Evolutionary conservation across 2,329 filamentous ascomycete species (phyloP).

Genomic region (Zelopaecilomyces penicillatus): DNA sequence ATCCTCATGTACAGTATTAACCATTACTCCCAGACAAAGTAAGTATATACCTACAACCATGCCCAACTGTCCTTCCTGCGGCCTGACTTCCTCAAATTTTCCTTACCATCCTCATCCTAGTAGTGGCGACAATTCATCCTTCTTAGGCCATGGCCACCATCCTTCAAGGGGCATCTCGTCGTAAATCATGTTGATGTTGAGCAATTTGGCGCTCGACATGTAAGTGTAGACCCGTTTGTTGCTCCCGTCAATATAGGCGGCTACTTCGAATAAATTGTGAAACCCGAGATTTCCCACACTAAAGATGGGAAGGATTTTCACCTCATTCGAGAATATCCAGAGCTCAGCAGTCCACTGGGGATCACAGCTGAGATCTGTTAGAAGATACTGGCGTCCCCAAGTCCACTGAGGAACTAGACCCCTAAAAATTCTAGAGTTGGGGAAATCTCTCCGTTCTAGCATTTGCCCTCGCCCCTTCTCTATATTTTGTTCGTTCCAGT

Average conservation of each 20-base stretch:
- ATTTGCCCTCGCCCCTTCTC: neutral
- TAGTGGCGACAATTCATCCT: neutral
- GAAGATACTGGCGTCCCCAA: neutral
- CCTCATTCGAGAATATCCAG: neutral
- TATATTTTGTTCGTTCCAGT: neutral
- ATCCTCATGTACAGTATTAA: no score
- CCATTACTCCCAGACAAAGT: no score
- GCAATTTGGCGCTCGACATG: neutral
- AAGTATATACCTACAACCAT: no score
- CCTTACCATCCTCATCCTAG: no score
- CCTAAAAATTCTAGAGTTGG: neutral
- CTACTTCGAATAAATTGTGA: neutral
- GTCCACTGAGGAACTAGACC: neutral
- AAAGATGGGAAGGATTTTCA: neutral
- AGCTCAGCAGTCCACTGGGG: neutral
- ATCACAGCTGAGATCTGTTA: neutral
- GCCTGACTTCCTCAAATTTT: no score
- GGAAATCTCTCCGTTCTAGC: neutral
- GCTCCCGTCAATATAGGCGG: neutral
- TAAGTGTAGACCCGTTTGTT: neutral
- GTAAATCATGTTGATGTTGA: constrained; percentile 1
- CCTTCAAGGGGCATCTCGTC: constrained; percentile 1
- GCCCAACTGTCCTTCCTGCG: no score
- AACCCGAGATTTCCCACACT: neutral
- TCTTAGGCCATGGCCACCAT: constrained; percentile 5